Conservation (phyloP, 306 rosid genomes). For the Trifolium pratense region DNA sequence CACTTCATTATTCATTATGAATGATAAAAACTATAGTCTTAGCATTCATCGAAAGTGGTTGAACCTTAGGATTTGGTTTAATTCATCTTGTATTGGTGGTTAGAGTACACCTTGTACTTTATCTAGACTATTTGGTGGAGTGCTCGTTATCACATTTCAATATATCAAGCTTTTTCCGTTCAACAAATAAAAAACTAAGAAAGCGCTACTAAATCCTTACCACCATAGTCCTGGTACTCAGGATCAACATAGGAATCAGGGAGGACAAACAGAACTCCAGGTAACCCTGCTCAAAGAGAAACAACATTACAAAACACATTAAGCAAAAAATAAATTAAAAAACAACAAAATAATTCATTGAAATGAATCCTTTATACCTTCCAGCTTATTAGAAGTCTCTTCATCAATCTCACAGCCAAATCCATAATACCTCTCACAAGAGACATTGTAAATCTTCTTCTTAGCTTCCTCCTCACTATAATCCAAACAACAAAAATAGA, state of each 20-base stretch:
- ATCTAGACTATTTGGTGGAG: too few species aligned
- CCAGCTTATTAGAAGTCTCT: constrained; percentile 91
- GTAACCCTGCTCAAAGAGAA: constrained; percentile 58
- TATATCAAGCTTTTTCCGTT: too few species aligned
- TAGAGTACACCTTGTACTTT: too few species aligned
- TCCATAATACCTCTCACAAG: constrained; percentile 89
- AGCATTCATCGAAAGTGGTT: too few species aligned
- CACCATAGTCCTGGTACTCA: constrained; percentile 87
- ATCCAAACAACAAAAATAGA: background rate
- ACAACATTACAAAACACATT: background rate
- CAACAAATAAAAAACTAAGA: background rate
- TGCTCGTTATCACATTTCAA: too few species aligned
- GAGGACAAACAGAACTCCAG: constrained; percentile 86
- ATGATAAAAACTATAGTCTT: too few species aligned
- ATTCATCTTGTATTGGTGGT: too few species aligned
- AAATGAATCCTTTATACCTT: constrained; percentile 48
- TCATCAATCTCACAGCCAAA: constrained; percentile 94
- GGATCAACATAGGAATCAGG: constrained; percentile 95
- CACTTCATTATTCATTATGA: too few species aligned
- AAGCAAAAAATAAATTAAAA: background rate
- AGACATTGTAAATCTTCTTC: constrained; percentile 88
- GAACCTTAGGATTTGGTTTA: too few species aligned
- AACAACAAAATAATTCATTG: background rate
- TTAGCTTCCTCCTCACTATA: constrained; percentile 87
- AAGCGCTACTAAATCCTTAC: constrained; percentile 48